phyloP scores from a whole-genome alignment of 164 flowering plant genomes.

The Stephania japonica region DNA sequence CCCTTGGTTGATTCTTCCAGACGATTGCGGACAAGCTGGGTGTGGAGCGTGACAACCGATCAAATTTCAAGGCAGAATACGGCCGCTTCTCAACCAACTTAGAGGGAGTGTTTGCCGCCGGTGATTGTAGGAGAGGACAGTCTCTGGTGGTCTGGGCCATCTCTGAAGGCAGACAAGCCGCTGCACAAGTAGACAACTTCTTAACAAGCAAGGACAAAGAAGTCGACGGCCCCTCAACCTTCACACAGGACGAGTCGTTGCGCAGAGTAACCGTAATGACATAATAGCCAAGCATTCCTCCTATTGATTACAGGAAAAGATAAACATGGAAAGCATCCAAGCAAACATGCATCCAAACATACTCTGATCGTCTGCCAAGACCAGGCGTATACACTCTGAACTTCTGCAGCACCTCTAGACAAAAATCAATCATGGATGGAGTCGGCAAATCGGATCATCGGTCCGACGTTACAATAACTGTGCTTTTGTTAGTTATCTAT shows the following conservation, averaged over 20 bases:
- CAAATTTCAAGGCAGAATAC: conserved; percentile 90
- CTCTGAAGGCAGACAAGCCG: conserved; percentile 90
- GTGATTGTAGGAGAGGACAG: conserved; percentile 95
- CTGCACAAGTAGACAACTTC: conserved; percentile 76
- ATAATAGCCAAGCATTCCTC: conserved; percentile 2
- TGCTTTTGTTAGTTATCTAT: neutral
- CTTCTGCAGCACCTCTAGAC: neutral
- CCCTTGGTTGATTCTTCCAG: conserved; percentile 34
- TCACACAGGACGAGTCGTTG: conserved; percentile 21
- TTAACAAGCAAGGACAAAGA: conserved; percentile 31
- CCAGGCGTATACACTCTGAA: neutral
- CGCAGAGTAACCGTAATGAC: conserved; percentile 45
- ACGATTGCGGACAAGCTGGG: conserved; percentile 68
- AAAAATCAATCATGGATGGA: neutral
- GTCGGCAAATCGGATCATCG: neutral
- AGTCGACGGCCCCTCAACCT: conserved; percentile 8
- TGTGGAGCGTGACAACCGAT: conserved; percentile 67
- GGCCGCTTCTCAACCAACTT: conserved; percentile 79
- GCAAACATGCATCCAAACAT: neutral
- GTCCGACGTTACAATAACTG: neutral
- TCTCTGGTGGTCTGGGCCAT: conserved; percentile 99
- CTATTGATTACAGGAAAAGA: neutral
- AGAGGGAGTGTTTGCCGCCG: conserved; percentile 94
- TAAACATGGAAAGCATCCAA: neutral
- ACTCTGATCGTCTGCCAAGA: neutral